A percentile compares a stretch with the other conserved stretches of the same genome.
These are phyloP conservation scores for Knoxdaviesia capensis DNA, from an alignment of 2,329 filamentous ascomycete genomes.

Conservation along the genomic window DNA sequence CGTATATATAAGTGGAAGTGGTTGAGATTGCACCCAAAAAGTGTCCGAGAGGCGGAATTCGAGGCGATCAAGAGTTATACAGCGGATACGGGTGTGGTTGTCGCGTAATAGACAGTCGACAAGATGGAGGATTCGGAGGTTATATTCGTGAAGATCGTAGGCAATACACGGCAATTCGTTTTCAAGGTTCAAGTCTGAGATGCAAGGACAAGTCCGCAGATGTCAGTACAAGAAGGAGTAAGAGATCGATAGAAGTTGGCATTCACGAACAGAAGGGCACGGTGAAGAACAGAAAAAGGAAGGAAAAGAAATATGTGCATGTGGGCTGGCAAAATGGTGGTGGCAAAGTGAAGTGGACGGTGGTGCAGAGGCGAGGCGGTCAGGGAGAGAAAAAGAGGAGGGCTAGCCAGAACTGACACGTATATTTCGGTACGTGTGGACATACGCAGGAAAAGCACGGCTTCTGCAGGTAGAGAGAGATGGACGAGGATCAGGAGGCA, in stretches of 20 bases:
- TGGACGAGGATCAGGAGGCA: constrained; percentile 6
- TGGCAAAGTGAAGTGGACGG: no score
- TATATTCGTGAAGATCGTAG: not conserved
- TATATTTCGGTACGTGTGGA: not conserved
- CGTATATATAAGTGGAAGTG: not conserved
- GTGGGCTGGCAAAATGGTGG: no score
- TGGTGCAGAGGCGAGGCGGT: not conserved
- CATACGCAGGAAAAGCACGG: no score
- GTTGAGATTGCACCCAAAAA: not conserved
- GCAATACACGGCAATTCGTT: not conserved
- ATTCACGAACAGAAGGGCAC: no score
- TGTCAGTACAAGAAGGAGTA: not conserved
- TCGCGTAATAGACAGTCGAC: not conserved
- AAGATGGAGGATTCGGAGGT: not conserved
- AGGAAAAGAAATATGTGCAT: no score
- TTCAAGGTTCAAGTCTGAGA: not conserved
- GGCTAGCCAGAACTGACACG: constrained; percentile 4
- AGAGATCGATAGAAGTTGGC: no score
- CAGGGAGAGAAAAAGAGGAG: not conserved
- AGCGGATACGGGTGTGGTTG: not conserved
- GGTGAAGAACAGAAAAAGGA: no score
- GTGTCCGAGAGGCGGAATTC: not conserved
- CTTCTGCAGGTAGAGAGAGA: constrained; percentile 2
- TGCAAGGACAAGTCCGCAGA: not conserved
- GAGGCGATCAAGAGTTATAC: not conserved